Evolutionary conservation across 306 rosid genomes (phyloP).

Genomic region (Begonia peltatifolia): DNA sequence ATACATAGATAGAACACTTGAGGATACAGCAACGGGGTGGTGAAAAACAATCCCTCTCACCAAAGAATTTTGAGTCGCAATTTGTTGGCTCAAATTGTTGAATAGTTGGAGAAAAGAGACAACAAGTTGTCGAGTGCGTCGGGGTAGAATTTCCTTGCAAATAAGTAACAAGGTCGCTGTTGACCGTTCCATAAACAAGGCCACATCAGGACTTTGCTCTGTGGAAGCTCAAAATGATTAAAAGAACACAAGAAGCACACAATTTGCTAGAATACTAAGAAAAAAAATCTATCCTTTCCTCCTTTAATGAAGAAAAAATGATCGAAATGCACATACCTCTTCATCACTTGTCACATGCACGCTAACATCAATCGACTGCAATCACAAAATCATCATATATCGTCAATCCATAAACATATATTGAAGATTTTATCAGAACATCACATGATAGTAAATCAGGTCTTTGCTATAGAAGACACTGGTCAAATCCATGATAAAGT

Average conservation of each 20-base stretch:
- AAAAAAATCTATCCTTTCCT: constrained; percentile 2
- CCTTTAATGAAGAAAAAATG: not conserved
- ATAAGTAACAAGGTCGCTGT: constrained; percentile 80
- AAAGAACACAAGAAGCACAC: not conserved
- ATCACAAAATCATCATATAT: constrained; percentile 14
- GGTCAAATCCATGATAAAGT: too few relatives aligned
- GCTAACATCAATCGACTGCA: constrained; percentile 89
- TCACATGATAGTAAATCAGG: too few relatives aligned
- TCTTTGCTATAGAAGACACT: too few relatives aligned
- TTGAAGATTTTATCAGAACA: not conserved
- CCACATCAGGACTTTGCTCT: constrained; percentile 86
- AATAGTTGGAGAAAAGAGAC: constrained; percentile 61
- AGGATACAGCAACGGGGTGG: constrained; percentile 5
- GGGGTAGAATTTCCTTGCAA: constrained; percentile 88
- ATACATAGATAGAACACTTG: constrained; percentile 23
- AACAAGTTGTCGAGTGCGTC: constrained; percentile 58
- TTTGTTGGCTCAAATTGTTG: constrained; percentile 42
- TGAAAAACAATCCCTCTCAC: constrained; percentile 35
- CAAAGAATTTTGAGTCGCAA: constrained; percentile 60
- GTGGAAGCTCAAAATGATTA: constrained; percentile 14
- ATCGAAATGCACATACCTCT: constrained; percentile 36
- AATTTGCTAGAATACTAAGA: constrained; percentile 5
- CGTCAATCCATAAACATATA: not conserved
- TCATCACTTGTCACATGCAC: constrained; percentile 83
- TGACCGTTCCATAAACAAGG: constrained; percentile 95